Percentiles rank a stretch among this genome's conserved stretches.
Conservation (phyloP, 2,329 filamentous ascomycete species). For the Sodiomyces alkalinus region DNA sequence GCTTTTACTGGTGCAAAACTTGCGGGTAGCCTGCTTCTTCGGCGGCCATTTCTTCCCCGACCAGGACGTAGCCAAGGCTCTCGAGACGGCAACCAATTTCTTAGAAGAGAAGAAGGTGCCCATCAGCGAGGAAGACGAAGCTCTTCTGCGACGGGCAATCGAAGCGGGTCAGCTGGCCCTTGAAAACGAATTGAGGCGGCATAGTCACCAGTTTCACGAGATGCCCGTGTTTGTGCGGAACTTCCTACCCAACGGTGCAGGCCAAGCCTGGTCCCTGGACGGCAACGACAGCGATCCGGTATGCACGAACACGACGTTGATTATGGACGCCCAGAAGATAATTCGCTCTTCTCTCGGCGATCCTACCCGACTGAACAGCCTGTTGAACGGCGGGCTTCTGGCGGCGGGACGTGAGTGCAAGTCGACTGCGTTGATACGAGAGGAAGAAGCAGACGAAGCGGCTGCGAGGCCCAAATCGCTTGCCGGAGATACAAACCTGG, state of each 20-base stretch:
- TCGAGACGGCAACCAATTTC: constrained; percentile 55
- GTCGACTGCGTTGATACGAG: no score
- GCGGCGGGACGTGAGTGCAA: constrained; percentile 4
- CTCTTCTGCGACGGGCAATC: constrained; percentile 49
- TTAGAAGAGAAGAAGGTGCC: constrained; percentile 43
- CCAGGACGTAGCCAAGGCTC: constrained; percentile 44
- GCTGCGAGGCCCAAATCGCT: constrained; percentile 10
- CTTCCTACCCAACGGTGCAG: constrained; percentile 44
- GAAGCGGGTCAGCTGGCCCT: constrained; percentile 44
- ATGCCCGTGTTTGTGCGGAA: constrained; percentile 57
- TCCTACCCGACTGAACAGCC: constrained; percentile 26
- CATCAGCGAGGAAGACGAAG: constrained; percentile 45
- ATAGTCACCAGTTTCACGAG: constrained; percentile 58
- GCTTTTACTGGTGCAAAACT: constrained; percentile 55
- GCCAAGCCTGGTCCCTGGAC: constrained; percentile 55
- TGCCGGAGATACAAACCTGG: constrained; percentile 28
- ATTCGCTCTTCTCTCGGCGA: constrained; percentile 29
- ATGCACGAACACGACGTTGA: constrained; percentile 33
- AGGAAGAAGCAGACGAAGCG: constrained; percentile 1
- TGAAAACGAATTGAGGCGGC: constrained; percentile 45
- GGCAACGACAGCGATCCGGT: constrained; percentile 30
- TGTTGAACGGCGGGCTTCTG: constrained; percentile 31
- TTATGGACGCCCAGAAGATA: constrained; percentile 36
- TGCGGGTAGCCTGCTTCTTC: constrained; percentile 76
- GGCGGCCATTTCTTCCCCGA: constrained; percentile 60